These are phyloP conservation scores for Schwanniomyces vanrijiae DNA, from an alignment of 805 yeast species.

Conservation along the genomic window DNA sequence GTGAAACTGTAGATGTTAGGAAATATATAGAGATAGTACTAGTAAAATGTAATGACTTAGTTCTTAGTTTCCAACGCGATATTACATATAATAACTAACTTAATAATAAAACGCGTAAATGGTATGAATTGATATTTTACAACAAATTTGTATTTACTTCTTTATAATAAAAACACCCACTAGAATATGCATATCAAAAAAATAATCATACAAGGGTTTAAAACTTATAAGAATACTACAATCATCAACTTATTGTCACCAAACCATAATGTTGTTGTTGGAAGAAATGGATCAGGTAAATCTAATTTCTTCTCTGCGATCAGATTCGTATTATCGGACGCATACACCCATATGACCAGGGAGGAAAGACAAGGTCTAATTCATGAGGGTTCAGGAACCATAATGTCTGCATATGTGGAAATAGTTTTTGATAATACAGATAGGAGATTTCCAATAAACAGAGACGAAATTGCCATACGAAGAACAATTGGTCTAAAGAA, in stretches of 20 bases:
- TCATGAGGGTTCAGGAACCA: conserved; percentile 88
- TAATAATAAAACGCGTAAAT: not conserved
- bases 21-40: not conserved
- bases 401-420: conserved; percentile 92
- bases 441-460: conserved; percentile 67
- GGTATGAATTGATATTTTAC: not conserved
- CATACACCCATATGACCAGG: conserved; percentile 77
- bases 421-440: conserved; percentile 81
- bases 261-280: conserved; percentile 78
- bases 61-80: not conserved
- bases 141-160: conserved; percentile 1
- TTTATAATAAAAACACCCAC: not conserved
- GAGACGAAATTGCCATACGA: conserved; percentile 69
- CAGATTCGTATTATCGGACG: conserved; percentile 87
- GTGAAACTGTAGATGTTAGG: not conserved
- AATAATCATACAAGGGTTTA: conserved; percentile 87
- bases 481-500: conserved; percentile 92
- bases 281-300: conserved; percentile 96
- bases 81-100: not conserved
- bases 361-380: conserved; percentile 86
- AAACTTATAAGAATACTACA: conserved; percentile 85
- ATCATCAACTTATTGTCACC: conserved; percentile 76
- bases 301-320: conserved; percentile 95
- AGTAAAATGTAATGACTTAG: not conserved
- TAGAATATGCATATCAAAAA: conserved; percentile 39